Conservation (phyloP, 2,329 filamentous ascomycete species). For the Sporothrix pseudoabietina region DNA sequence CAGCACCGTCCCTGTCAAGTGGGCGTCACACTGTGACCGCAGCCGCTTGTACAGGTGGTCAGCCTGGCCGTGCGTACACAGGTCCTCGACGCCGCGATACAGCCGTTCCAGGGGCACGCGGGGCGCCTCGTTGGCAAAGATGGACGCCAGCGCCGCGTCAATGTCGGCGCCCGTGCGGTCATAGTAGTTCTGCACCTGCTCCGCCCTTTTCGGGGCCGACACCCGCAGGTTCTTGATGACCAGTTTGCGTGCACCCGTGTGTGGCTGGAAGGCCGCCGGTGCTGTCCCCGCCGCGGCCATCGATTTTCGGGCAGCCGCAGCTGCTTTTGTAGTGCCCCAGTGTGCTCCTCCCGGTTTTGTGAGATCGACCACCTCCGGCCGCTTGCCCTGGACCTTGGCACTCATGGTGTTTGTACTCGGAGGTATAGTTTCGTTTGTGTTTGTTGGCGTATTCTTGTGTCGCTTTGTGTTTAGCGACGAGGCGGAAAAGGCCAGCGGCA, state of each 20-base stretch:
- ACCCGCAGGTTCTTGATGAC: slow-evolving; percentile 88
- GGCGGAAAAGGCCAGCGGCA: slow-evolving; percentile 24
- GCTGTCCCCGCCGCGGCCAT: slow-evolving; percentile 33
- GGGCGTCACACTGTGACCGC: slow-evolving; percentile 64
- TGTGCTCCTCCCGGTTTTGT: slow-evolving; percentile 41
- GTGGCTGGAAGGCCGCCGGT: slow-evolving; percentile 63
- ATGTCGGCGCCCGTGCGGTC: slow-evolving; percentile 73
- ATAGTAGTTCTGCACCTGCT: slow-evolving; percentile 76
- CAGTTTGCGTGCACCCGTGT: slow-evolving; percentile 78
- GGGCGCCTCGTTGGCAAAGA: slow-evolving; percentile 68
- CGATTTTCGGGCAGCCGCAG: slow-evolving; percentile 1
- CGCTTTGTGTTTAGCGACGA: slow-evolving; percentile 29
- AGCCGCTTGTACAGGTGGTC: slow-evolving; percentile 68
- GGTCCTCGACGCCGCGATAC: slow-evolving; percentile 87
- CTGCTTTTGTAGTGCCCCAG: slow-evolving; percentile 2
- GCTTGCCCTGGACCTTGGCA: slow-evolving; percentile 43
- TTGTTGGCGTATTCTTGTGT: background rate
- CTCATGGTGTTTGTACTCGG: slow-evolving; percentile 36
- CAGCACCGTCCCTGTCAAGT: slow-evolving; percentile 66
- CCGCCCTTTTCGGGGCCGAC: slow-evolving; percentile 48
- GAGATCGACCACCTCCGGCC: slow-evolving; percentile 50
- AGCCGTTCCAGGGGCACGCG: slow-evolving; percentile 81
- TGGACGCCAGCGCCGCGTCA: slow-evolving; percentile 68
- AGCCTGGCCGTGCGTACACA: slow-evolving; percentile 78
- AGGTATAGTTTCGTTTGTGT: slow-evolving; percentile 21